phyloP scores from a whole-genome alignment of 306 rosid species.

The Prunus mongolica region DNA sequence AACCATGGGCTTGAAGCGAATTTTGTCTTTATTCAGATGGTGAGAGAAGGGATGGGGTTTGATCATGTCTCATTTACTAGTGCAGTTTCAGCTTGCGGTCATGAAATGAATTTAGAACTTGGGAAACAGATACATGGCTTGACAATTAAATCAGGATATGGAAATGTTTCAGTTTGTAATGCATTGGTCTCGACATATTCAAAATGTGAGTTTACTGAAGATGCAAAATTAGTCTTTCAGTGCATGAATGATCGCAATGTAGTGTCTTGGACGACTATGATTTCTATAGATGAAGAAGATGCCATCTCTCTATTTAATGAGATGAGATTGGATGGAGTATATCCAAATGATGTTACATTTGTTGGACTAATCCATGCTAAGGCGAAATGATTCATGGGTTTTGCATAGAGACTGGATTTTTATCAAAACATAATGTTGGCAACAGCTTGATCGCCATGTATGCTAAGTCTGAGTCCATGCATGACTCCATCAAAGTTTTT shows the following conservation, averaged over 20 bases:
- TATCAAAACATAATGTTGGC: constrained; percentile 43
- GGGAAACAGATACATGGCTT: constrained; percentile 72
- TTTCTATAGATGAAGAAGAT: constrained; percentile 60
- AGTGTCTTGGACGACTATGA: constrained; percentile 81
- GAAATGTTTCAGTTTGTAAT: constrained; percentile 57
- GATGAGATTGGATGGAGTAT: constrained; percentile 64
- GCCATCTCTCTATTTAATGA: constrained; percentile 52
- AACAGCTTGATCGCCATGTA: constrained; percentile 89
- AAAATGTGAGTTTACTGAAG: constrained; percentile 52
- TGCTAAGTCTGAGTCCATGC: constrained; percentile 60
- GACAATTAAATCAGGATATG: constrained; percentile 58
- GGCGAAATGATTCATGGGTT: constrained; percentile 66
- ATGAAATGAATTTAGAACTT: constrained; percentile 48
- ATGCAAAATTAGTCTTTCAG: constrained; percentile 55
- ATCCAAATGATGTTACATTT: constrained; percentile 78
- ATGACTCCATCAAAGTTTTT: constrained; percentile 62
- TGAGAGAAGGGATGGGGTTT: constrained; percentile 50
- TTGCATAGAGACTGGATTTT: constrained; percentile 53
- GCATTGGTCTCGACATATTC: constrained; percentile 75
- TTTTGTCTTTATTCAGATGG: constrained; percentile 53
- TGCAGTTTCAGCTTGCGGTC: constrained; percentile 78
- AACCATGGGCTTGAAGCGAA: constrained; percentile 56
- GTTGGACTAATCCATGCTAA: constrained; percentile 67
- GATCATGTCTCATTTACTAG: constrained; percentile 77
- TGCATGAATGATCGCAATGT: constrained; percentile 56